Conservation (phyloP, 768 basidiomycete species). For the Trametes elegans region DNA sequence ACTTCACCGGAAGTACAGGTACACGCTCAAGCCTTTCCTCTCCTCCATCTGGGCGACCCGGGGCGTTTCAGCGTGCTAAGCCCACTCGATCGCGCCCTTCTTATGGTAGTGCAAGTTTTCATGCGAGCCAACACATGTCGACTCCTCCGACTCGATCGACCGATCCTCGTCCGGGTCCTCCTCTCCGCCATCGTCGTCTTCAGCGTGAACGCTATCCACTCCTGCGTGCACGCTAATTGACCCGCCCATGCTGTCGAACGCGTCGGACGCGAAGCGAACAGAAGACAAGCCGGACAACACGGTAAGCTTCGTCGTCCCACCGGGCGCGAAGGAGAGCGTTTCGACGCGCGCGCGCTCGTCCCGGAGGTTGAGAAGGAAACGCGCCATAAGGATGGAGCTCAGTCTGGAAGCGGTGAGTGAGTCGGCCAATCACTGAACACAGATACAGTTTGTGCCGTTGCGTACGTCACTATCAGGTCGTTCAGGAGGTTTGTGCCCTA, state of each 20-base stretch:
- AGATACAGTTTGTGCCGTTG: too few relatives aligned
- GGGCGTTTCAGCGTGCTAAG: too few relatives aligned
- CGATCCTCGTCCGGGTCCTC: too few relatives aligned
- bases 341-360: conserved; percentile 7
- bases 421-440: background rate
- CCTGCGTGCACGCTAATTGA: background rate
- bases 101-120: too few relatives aligned
- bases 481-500: conserved; percentile 14
- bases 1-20: too few relatives aligned
- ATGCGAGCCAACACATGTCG: too few relatives aligned
- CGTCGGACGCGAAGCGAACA: background rate
- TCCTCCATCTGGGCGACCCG: too few relatives aligned
- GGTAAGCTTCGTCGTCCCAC: background rate
- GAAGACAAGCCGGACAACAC: background rate
- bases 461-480: conserved; percentile 17
- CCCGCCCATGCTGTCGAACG: conserved; percentile 7
- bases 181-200: too few relatives aligned
- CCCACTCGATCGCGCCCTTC: too few relatives aligned
- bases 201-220: too few relatives aligned
- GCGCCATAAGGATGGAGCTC: conserved; percentile 18
- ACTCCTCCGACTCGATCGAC: too few relatives aligned
- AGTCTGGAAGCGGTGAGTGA: background rate
- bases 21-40: too few relatives aligned
- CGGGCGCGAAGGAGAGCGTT: background rate
- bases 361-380: conserved; percentile 19